Evolutionary conservation across 805 yeast genomes (phyloP), one percentile per base, ranked within the genome.

Genomic region (Phaffomyces thermotolerans): DNA sequence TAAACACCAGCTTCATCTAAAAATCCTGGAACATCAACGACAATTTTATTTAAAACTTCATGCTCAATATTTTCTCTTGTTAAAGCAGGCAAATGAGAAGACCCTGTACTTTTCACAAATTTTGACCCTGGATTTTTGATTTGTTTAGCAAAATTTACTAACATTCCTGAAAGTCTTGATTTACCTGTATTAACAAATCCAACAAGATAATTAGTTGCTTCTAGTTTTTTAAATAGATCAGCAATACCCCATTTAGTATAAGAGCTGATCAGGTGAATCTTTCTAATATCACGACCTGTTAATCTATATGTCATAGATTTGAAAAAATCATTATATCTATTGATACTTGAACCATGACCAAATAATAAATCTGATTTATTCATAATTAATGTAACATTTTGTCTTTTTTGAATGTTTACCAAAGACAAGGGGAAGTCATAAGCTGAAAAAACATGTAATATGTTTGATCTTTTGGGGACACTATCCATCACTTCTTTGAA

Each of bases 141-240:
- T n/a, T 40, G 45, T 18, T 40, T 45, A 1, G 52, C 41, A 9
- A 45, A 37, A 33, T 54, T 51, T 72, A 74, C 47, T 17, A 82
- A 49, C 17, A 77, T 54, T 50, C 72, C 75, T 1, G 82, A 67
- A 32, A 84, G 51, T 2, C 82, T 69, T 3, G 87, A 78, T 57
- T 84, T 84, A 1, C 95, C 95, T 13, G 76, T 70, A 54, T 84
- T 84, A 10, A 82, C 78, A 46, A 71, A 71, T 1, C 95, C 95
- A 18, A 84, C 63, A 27, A 84, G 59, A 53, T 75, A 79, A 8
- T 74, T 58, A 29, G 64, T 62, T 8, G 38, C 18, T 0, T 68
- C 67, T 8, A 82, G 53, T 7, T 52, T 52, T 2, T 60, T 52
- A 8, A 68, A 49, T 3, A 83, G 53, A 2, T 56, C 52, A 2